Evolutionary conservation across 371 early-diverging fungal genomes (phyloP).

Genomic region (Funneliformis caledonium): DNA sequence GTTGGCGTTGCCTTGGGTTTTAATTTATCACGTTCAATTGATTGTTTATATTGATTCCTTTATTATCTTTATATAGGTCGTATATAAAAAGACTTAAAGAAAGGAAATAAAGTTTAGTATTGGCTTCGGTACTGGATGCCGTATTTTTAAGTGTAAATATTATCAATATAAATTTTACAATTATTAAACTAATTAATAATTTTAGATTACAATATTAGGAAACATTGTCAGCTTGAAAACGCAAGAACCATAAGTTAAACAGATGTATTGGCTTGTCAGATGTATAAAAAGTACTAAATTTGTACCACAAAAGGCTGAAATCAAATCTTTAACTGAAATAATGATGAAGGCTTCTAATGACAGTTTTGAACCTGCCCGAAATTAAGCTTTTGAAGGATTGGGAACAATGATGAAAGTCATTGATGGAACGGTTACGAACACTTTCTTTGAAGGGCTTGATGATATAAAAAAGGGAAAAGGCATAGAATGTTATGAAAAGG

Average conservation of each 20-base stretch:
- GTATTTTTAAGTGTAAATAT: slow-evolving; percentile 70
- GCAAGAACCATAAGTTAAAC: slow-evolving; percentile 95
- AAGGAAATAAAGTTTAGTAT: slow-evolving; percentile 84
- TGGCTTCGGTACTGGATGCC: slow-evolving; percentile 82
- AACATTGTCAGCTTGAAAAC: slow-evolving; percentile 62
- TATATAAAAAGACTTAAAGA: slow-evolving; percentile 91
- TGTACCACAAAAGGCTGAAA: slow-evolving; percentile 76
- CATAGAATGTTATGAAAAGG: slow-evolving; percentile 84
- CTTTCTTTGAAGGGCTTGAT: slow-evolving; percentile 84
- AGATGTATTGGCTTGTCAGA: slow-evolving; percentile 73
- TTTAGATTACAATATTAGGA: slow-evolving; percentile 65
- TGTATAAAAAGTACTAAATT: slow-evolving; percentile 70
- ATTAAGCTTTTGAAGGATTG: slow-evolving; percentile 85
- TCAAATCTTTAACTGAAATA: slow-evolving; percentile 76
- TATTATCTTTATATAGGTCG: slow-evolving; percentile 45
- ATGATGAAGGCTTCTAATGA: slow-evolving; percentile 84
- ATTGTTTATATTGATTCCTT: background rate
- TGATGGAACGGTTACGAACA: slow-evolving; percentile 74
- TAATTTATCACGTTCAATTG: slow-evolving; percentile 44
- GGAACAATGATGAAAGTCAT: slow-evolving; percentile 89
- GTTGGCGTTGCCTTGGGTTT: slow-evolving; percentile 84
- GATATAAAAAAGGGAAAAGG: slow-evolving; percentile 86
- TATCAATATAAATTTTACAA: background rate
- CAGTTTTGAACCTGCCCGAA: slow-evolving; percentile 84
- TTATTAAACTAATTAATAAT: background rate